Base-by-base conservation (phyloP, 306 rosid species). In the Canavalia gladiata region DNA sequence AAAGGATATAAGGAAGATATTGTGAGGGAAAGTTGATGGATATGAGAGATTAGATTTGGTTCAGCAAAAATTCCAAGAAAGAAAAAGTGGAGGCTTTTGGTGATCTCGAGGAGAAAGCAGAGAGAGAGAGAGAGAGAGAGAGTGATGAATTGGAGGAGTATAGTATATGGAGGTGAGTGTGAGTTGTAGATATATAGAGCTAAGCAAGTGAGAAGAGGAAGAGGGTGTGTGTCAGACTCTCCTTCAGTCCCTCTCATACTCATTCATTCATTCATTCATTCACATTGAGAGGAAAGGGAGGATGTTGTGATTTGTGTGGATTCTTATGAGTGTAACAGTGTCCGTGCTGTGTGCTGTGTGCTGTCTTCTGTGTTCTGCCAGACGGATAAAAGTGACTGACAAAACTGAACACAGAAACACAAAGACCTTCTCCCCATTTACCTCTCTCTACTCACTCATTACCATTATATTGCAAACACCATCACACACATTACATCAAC, bases 71-170 rank as follows among this genome's bases (percentile, higher is more conserved):
- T 78, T 84, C 87, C 68, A 90, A 77, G 80, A 84, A 69, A 56
- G 88, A 77, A 80, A 79, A 83, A 72, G 87, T 75, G 18, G 74
- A 82, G 76, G 67, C 31, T 54, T 77, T 86, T 87, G 87, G 79
- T 79, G 85, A 87, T 87, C 89, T 88, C 89, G 94, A 89, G 91
- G 91, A 84, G 78, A 85, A 76, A 59, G 72, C 51, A 52, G 56
- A 62, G 8, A 65, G 70, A 81, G 74, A 52, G 33, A 78, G 39
- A 47, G 47, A 2, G 34, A 47, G 64, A 63, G 55, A 35, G 67
- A 49, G 67, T 30, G 82, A 87, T 83, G 86, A 86, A 84, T 86
- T 84, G 83, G 90, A 87, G 82, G 85, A 76, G 75, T 68, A 29
- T 43, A 43, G 1, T 43, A 39, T 78, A 29, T 12, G 34, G 90